phyloP scores from a whole-genome alignment of 2,329 filamentous ascomycete species.

The Pleoardoris graminearum region DNA sequence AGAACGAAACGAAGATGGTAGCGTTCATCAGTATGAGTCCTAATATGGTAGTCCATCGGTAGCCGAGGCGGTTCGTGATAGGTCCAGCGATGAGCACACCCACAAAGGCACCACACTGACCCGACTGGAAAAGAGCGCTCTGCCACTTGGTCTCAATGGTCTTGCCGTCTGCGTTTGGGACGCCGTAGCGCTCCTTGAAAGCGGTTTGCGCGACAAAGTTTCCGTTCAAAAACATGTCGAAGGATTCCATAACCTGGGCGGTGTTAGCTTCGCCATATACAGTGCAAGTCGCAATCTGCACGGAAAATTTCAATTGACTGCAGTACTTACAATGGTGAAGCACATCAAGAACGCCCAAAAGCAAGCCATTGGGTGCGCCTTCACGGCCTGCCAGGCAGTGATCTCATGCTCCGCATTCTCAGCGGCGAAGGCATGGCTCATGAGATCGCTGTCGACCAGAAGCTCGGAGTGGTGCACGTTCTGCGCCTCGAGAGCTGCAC shows the following conservation, averaged over 20 bases:
- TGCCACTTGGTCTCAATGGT: slow-evolving; percentile 61
- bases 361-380: slow-evolving; percentile 55
- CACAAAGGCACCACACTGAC: slow-evolving; percentile 62
- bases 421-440: slow-evolving; percentile 53
- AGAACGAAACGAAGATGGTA: slow-evolving; percentile 64
- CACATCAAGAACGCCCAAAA: slow-evolving; percentile 61
- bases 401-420: slow-evolving; percentile 59
- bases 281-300: too few species aligned
- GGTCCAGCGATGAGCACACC: slow-evolving; percentile 64
- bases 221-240: slow-evolving; percentile 6
- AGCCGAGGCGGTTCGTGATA: slow-evolving; percentile 60
- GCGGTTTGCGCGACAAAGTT: slow-evolving; percentile 31
- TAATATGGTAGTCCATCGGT: slow-evolving; percentile 59
- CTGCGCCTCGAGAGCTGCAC: slow-evolving; percentile 3
- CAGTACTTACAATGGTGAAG: slow-evolving; percentile 54
- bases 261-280: background rate
- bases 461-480: slow-evolving; percentile 21
- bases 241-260: slow-evolving; percentile 1
- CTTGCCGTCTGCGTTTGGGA: slow-evolving; percentile 32
- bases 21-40: slow-evolving; percentile 60
- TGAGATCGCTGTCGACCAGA: slow-evolving; percentile 25
- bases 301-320: too few species aligned
- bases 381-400: slow-evolving; percentile 53
- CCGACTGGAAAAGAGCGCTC: slow-evolving; percentile 59
- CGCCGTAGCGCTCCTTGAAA: slow-evolving; percentile 55